These are phyloP conservation scores for Pleurostoma richardsiae DNA, from an alignment of 2,329 filamentous ascomycete genomes.

Conservation along the genomic window DNA sequence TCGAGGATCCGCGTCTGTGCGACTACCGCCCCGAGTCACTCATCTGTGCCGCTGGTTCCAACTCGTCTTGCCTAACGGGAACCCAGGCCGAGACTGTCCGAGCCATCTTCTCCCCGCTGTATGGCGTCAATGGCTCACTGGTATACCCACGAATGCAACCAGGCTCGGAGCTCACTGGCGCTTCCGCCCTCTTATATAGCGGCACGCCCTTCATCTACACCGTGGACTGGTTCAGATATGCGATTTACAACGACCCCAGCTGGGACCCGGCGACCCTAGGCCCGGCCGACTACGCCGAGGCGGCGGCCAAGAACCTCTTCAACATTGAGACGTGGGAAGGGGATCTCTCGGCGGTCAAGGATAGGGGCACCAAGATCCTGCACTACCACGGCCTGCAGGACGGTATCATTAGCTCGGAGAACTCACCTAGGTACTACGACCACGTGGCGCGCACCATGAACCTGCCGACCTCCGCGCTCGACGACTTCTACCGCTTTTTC, in stretches of 20 bases:
- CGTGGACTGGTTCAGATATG: conserved; percentile 42
- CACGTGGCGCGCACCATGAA: conserved; percentile 38
- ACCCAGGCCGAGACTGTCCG: conserved; percentile 17
- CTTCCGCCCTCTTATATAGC: conserved; percentile 28
- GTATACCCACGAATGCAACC: conserved; percentile 46
- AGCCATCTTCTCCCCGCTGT: conserved; percentile 4
- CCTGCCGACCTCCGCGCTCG: conserved; percentile 22
- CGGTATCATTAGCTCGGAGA: conserved; percentile 35
- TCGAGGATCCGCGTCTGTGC: conserved; percentile 40
- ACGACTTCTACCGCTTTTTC: conserved; percentile 46
- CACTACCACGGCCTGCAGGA: conserved; percentile 39
- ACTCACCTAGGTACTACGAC: conserved; percentile 42
- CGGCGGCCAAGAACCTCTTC: conserved; percentile 12
- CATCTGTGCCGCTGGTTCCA: conserved; percentile 7
- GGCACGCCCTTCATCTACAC: conserved; percentile 35
- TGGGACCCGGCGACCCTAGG: conserved; percentile 33
- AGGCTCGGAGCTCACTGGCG: conserved; percentile 35
- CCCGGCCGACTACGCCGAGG: conserved; percentile 25
- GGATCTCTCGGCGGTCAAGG: conserved; percentile 26
- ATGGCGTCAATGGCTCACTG: conserved; percentile 32
- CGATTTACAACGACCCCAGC: conserved; percentile 36
- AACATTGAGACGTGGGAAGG: conserved; percentile 21
- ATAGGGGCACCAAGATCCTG: conserved; percentile 37
- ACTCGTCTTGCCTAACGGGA: conserved; percentile 24
- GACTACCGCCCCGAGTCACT: conserved; percentile 30